phyloP scores from a whole-genome alignment of 768 basidiomycete genomes.

The Lactarius akahatsu region DNA sequence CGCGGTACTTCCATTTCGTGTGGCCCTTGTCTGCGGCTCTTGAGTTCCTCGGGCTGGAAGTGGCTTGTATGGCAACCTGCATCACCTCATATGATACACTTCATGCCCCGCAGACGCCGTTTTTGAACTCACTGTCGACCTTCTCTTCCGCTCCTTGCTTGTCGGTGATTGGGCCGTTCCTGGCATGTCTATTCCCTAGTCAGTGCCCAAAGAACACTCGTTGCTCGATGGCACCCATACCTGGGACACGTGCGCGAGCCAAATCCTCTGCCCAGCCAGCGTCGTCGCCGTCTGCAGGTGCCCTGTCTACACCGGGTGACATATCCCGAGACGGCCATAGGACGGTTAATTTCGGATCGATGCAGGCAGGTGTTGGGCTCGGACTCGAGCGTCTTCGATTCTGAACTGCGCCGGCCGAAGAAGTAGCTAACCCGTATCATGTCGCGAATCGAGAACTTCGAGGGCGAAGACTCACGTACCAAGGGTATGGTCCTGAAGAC shows the following conservation, averaged over 20 bases:
- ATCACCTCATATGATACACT: conserved; percentile 3
- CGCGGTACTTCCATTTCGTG: conserved; percentile 22
- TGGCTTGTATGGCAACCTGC: conserved; percentile 13
- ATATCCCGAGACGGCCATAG: conserved; percentile 14
- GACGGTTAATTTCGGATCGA: conserved; percentile 22
- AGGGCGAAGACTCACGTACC: conserved; percentile 10
- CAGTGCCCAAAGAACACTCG: neutral
- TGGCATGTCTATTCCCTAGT: conserved; percentile 4
- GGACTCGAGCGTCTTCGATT: conserved; percentile 11
- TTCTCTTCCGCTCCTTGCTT: conserved; percentile 3
- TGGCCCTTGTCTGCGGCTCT: conserved; percentile 16
- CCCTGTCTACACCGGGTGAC: conserved; percentile 8
- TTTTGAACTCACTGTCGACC: conserved; percentile 20
- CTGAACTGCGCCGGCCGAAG: neutral
- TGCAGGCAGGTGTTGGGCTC: conserved; percentile 14
- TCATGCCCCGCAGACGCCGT: neutral
- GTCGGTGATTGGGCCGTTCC: neutral
- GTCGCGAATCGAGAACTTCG: neutral
- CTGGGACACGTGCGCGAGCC: neutral
- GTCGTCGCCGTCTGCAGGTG: conserved; percentile 2
- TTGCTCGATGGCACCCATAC: conserved; percentile 1
- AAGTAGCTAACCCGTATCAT: neutral
- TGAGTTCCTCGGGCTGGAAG: conserved; percentile 8
- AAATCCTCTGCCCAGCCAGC: neutral
- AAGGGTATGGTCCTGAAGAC: conserved; percentile 3